Conservation (phyloP, 306 rosid species). For the Vigna radiata region DNA sequence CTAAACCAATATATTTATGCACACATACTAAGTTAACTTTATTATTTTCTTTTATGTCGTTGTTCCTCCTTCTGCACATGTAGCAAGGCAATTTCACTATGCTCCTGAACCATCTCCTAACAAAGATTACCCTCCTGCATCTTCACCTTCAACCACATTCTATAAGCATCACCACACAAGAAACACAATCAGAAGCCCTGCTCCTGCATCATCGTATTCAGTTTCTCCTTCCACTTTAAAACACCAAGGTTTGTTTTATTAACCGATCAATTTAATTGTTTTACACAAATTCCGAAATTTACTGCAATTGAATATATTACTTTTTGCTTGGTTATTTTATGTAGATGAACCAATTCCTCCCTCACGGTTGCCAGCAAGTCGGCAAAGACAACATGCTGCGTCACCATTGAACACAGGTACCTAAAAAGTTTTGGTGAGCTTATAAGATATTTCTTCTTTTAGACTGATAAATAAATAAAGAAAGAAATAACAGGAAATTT, state of each 20-base stretch:
- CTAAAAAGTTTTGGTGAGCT: not conserved
- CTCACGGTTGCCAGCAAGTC: conserved; percentile 43
- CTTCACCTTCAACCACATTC: conserved; percentile 60
- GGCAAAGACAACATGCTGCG: conserved; percentile 54
- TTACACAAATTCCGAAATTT: conserved; percentile 3
- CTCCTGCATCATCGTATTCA: conserved; percentile 65
- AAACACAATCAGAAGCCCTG: conserved; percentile 61
- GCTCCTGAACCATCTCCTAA: conserved; percentile 63
- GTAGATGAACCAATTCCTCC: conserved; percentile 69
- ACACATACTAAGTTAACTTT: not conserved
- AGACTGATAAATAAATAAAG: conserved; percentile 23
- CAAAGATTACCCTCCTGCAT: conserved; percentile 56
- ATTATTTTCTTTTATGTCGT: conserved; percentile 41
- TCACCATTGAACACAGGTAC: conserved; percentile 74
- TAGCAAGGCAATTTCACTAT: conserved; percentile 45
- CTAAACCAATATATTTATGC: not conserved
- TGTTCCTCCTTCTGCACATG: conserved; percentile 71
- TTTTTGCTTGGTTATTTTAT: conserved; percentile 33
- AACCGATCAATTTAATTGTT: conserved; percentile 16
- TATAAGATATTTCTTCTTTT: conserved; percentile 32
- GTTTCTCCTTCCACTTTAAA: conserved; percentile 60
- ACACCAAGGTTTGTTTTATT: conserved; percentile 60
- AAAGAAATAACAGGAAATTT: not conserved
- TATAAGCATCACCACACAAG: conserved; percentile 57
- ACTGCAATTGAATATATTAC: conserved; percentile 16